Evolutionary conservation across 2,329 filamentous ascomycete genomes (phyloP), one percentile per base, ranked within the genome.

Genomic region (Aureobasidium sp.): DNA sequence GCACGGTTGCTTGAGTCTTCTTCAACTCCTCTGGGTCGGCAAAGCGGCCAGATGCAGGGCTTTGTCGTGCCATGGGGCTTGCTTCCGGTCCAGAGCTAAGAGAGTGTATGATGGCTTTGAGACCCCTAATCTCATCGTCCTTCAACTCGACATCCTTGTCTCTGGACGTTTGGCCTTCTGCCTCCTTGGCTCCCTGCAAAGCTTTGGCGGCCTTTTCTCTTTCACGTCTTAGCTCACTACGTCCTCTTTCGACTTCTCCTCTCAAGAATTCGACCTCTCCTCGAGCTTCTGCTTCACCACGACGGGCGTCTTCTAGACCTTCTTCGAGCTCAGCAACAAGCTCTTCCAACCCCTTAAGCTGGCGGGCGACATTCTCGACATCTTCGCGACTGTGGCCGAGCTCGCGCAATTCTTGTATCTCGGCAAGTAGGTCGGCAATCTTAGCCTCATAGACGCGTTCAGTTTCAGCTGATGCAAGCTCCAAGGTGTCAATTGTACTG

Each of bases 31-130:
- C 77, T 3, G 71, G 73, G 64, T 69, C 49, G 29, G 55, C 65
- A 17, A 65, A 62, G 2, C 44, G 39, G 6, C 57, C 44, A 29
- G 55, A 39, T 8, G 62, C 39, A 22, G 42, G 44, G 47, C 55
- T 61, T 27, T 64, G 64, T 22, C 55, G 60, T 41, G 49, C 36
- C 39, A 45, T 53, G 55, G 42, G 31, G 72, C 78, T 12, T 36
- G 62, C 48, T 9, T 45, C 47, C 9, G 87, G 84, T 67, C 90
- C 90, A 64, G 91, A 84, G 73, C 91, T 96, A 41, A 99, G 81
- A 20, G 91, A 96, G 76, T 97, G 93, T 64, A 99, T 97, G 71
- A 99, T 97, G 47, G 94, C 93, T 76, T 97, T 99, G 66, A 99
- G 82, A 51, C 94, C 94, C 65, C 93, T 85, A 70, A 99, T 97